Evolutionary conservation across 352 stramenopile species (phyloP).

Genomic region (Phytophthora multivora): DNA sequence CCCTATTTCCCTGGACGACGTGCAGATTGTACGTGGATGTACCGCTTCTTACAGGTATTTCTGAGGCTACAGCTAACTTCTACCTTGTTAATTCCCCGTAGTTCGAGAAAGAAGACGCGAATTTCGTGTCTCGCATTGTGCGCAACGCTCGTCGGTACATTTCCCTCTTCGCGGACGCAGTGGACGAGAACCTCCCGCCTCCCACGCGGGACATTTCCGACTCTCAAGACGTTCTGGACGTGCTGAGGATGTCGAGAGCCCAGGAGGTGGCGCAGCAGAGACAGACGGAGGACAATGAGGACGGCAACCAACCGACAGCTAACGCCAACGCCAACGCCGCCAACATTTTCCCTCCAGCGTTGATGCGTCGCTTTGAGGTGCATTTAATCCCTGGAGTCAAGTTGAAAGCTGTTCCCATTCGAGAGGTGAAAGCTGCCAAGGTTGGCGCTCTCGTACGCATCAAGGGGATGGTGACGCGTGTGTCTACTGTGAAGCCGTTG

Average conservation of each 20-base stretch:
- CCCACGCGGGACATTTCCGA: slow-evolving; percentile 83
- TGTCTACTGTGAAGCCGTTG: slow-evolving; percentile 98
- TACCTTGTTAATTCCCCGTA: slow-evolving; percentile 26
- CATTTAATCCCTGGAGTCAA: slow-evolving; percentile 84
- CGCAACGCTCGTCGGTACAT: slow-evolving; percentile 90
- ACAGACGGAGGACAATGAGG: slow-evolving; percentile 38
- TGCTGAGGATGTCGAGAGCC: slow-evolving; percentile 76
- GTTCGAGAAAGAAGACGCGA: slow-evolving; percentile 78
- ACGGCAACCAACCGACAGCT: slow-evolving; percentile 24
- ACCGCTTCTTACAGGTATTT: slow-evolving; percentile 29
- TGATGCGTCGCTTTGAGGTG: slow-evolving; percentile 93
- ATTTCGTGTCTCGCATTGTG: slow-evolving; percentile 85
- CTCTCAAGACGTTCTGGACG: slow-evolving; percentile 84
- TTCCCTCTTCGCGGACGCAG: slow-evolving; percentile 86
- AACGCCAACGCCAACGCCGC: slow-evolving; percentile 39
- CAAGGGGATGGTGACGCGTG: slow-evolving; percentile 97
- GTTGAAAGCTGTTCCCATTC: slow-evolving; percentile 90
- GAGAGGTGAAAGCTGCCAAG: slow-evolving; percentile 93
- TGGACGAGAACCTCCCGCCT: slow-evolving; percentile 86
- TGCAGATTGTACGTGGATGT: slow-evolving; percentile 70
- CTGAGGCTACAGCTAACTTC: slow-evolving; percentile 40
- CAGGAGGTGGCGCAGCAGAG: slow-evolving; percentile 69
- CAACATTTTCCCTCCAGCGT: slow-evolving; percentile 89
- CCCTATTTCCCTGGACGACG: slow-evolving; percentile 78
- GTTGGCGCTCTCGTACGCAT: slow-evolving; percentile 97